Conservation (phyloP, 2,329 filamentous ascomycete species). For the Curvularia sp. region DNA sequence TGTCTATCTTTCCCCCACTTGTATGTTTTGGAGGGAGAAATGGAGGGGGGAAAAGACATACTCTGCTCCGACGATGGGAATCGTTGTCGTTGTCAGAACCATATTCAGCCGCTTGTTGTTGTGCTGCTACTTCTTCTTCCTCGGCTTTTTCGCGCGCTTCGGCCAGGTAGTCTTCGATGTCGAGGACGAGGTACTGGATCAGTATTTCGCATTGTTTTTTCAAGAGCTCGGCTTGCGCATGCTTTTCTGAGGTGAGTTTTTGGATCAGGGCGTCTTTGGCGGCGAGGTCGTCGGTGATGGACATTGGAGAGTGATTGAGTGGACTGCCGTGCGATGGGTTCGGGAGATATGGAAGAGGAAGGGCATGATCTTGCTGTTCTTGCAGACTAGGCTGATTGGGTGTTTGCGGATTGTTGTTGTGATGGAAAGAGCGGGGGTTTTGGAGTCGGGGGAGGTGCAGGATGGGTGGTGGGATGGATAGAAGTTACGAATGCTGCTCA, state of each 20-base stretch:
- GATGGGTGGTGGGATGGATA: neutral
- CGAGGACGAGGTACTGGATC: slow-evolving; percentile 13
- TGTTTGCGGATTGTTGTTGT: neutral
- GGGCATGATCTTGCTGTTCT: neutral
- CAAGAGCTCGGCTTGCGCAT: neutral
- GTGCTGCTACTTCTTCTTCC: too few relatives aligned
- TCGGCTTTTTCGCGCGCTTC: slow-evolving; percentile 3
- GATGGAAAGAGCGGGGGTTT: slow-evolving; percentile 1
- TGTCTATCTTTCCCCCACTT: too few relatives aligned
- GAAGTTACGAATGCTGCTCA: neutral
- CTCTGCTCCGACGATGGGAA: neutral
- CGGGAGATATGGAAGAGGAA: neutral
- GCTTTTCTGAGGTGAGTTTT: neutral
- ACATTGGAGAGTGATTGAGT: neutral
- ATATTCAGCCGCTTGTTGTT: too few relatives aligned
- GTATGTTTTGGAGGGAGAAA: neutral
- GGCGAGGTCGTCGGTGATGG: neutral
- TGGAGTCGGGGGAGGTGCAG: slow-evolving; percentile 1
- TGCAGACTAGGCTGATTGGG: neutral
- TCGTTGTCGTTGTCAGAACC: too few relatives aligned
- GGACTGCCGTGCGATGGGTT: neutral
- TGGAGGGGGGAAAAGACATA: neutral
- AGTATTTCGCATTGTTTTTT: slow-evolving; percentile 10
- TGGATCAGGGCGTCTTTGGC: slow-evolving; percentile 6
- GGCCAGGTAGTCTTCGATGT: slow-evolving; percentile 11